Percentiles rank a stretch among this genome's conserved stretches.
Conservation (phyloP, 2,329 filamentous ascomycete genomes). For the Fusarium illudens region DNA sequence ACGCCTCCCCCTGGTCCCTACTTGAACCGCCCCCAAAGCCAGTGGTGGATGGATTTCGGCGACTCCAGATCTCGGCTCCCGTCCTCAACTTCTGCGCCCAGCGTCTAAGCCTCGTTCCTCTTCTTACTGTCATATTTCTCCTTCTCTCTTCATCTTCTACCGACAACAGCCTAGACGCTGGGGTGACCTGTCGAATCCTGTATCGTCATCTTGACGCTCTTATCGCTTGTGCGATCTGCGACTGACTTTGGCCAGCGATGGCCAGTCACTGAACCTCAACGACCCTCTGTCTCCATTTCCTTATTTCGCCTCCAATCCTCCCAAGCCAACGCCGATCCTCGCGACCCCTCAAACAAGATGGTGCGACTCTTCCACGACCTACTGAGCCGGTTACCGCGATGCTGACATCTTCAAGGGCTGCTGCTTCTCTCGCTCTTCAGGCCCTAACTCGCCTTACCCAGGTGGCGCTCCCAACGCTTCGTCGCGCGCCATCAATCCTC, state of each 20-base stretch:
- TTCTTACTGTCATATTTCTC: conserved; percentile 2
- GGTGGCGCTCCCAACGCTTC: conserved; percentile 60
- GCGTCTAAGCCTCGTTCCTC: not conserved
- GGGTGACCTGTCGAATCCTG: not conserved
- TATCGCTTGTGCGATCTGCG: conserved; percentile 14
- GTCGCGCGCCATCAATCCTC: conserved; percentile 62
- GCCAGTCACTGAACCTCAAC: conserved; percentile 32
- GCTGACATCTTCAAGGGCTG: conserved; percentile 56
- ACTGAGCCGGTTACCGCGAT: not conserved
- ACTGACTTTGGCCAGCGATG: conserved; percentile 32
- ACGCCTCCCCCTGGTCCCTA: conserved; percentile 29
- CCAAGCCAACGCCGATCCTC: conserved; percentile 20
- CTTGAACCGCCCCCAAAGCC: conserved; percentile 15
- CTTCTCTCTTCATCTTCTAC: not conserved
- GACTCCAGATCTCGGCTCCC: conserved; percentile 30
- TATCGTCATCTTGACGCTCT: not conserved
- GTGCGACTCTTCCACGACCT: conserved; percentile 13
- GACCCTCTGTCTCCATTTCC: conserved; percentile 22
- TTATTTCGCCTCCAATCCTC: conserved; percentile 18
- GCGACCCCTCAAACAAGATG: conserved; percentile 29
- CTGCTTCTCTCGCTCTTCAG: conserved; percentile 63
- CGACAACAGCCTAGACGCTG: not conserved
- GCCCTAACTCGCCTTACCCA: conserved; percentile 63
- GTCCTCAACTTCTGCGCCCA: conserved; percentile 17
- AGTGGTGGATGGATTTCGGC: conserved; percentile 25